Conservation (phyloP, 208 protist genomes). For the Trypanosomatidae sp. region DNA sequence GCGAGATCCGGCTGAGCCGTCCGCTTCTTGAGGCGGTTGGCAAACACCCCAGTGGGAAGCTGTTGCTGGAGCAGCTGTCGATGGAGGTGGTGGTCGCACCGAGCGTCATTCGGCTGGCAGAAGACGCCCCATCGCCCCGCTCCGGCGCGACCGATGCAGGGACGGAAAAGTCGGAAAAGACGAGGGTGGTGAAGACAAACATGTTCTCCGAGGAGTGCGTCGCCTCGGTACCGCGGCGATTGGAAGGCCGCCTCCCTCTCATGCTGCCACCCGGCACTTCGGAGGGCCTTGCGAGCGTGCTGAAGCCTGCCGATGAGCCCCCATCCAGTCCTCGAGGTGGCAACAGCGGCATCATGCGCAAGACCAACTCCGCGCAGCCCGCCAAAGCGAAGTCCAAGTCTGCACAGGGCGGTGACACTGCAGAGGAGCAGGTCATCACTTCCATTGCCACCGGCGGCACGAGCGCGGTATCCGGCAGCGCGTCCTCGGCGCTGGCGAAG, state of each 20-base stretch:
- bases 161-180: not conserved
- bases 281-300: slow-evolving; percentile 2
- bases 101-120: slow-evolving; percentile 15
- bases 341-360: not conserved
- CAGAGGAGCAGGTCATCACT: too few species aligned
- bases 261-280: slow-evolving; percentile 12
- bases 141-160: not conserved
- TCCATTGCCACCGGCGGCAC: too few species aligned
- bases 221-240: slow-evolving; percentile 33
- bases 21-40: slow-evolving; percentile 32
- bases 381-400: too few species aligned
- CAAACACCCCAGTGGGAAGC: slow-evolving; percentile 34
- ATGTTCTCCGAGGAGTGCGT: slow-evolving; percentile 39
- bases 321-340: too few species aligned
- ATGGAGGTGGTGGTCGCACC: slow-evolving; percentile 45
- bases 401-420: too few species aligned
- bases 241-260: slow-evolving; percentile 35
- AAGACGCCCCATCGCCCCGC: not conserved
- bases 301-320: not conserved
- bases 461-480: too few species aligned
- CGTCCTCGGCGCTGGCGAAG: too few species aligned
- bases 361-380: too few species aligned
- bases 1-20: slow-evolving; percentile 60
- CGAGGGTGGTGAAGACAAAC: slow-evolving; percentile 16
- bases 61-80: slow-evolving; percentile 60